Evolutionary conservation across 2,329 filamentous ascomycete genomes (phyloP).

Genomic region (Aureobasidium sp.): DNA sequence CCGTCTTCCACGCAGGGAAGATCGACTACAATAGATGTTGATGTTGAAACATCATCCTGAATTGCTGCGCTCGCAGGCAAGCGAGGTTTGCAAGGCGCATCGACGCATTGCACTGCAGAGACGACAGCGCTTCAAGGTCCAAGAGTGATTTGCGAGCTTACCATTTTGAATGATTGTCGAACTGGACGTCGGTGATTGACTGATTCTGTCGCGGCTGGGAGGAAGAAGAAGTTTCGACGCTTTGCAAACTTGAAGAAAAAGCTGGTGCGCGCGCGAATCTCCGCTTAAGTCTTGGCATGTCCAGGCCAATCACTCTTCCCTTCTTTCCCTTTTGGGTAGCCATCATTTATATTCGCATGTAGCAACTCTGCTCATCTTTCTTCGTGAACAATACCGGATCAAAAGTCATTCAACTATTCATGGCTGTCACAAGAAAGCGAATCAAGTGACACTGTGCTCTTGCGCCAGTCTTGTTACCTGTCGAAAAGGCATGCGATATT

Average conservation of each 20-base stretch:
- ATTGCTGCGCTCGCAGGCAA: slow-evolving; percentile 15
- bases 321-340: not conserved
- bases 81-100: slow-evolving; percentile 8
- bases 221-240: slow-evolving; percentile 2
- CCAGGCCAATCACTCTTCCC: slow-evolving; percentile 2
- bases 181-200: slow-evolving; percentile 15
- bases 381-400: no score
- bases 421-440: no score
- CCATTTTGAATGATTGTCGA: slow-evolving; percentile 17
- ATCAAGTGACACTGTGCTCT: no score
- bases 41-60: slow-evolving; percentile 14
- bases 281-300: not conserved
- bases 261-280: not conserved
- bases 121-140: slow-evolving; percentile 10
- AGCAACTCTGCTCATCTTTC: not conserved
- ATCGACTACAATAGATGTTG: slow-evolving; percentile 16
- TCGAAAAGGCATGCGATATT: no score
- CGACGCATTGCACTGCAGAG: slow-evolving; percentile 15
- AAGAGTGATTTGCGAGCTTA: slow-evolving; percentile 12
- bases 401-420: no score
- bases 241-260: slow-evolving; percentile 10
- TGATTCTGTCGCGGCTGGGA: slow-evolving; percentile 14
- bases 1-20: slow-evolving; percentile 11
- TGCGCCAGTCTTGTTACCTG: no score
- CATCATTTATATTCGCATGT: not conserved